Conservation (phyloP, 805 yeast genomes). For the Lachancea sp. region DNA sequence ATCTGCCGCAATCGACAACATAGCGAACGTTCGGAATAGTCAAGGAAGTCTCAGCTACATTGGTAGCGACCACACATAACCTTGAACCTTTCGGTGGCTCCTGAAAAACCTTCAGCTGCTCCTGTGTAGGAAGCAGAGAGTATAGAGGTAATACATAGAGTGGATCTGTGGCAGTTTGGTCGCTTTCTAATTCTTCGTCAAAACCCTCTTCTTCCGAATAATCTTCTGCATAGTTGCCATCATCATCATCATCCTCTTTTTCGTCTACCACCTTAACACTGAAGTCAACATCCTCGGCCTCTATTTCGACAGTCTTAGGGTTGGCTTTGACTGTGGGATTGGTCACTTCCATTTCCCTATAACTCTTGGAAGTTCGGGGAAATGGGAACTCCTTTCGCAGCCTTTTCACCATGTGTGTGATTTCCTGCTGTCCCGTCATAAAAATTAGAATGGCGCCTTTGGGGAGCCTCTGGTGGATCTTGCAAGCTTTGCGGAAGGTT, state of each 20-base stretch:
- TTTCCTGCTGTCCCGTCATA: constrained; percentile 93
- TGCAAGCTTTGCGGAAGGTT: constrained; percentile 75
- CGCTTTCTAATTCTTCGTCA: constrained; percentile 65
- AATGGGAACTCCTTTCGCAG: constrained; percentile 66
- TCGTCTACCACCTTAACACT: constrained; percentile 39
- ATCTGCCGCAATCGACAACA: constrained; percentile 91
- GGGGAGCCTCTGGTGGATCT: constrained; percentile 80
- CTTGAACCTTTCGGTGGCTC: constrained; percentile 81
- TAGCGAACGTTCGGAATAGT: constrained; percentile 94
- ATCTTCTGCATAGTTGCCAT: constrained; percentile 33
- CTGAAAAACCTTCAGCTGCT: constrained; percentile 89
- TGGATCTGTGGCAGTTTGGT: constrained; percentile 69
- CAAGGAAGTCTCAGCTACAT: constrained; percentile 95
- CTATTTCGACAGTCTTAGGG: constrained; percentile 60
- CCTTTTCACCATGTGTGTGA: constrained; percentile 63
- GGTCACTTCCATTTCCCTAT: constrained; percentile 30
- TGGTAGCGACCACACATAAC: constrained; percentile 90
- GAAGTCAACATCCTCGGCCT: constrained; percentile 84
- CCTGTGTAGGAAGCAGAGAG: constrained; percentile 86
- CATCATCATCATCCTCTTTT: constrained; percentile 30
- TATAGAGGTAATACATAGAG: constrained; percentile 87
- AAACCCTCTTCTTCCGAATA: constrained; percentile 47
- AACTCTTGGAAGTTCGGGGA: constrained; percentile 14
- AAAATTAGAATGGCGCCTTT: constrained; percentile 91
- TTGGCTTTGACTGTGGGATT: constrained; percentile 43